Percentiles rank a stretch among this genome's conserved stretches.
phyloP scores from a whole-genome alignment of 2,329 filamentous ascomycete species.

The Fusarium veterinarium region DNA sequence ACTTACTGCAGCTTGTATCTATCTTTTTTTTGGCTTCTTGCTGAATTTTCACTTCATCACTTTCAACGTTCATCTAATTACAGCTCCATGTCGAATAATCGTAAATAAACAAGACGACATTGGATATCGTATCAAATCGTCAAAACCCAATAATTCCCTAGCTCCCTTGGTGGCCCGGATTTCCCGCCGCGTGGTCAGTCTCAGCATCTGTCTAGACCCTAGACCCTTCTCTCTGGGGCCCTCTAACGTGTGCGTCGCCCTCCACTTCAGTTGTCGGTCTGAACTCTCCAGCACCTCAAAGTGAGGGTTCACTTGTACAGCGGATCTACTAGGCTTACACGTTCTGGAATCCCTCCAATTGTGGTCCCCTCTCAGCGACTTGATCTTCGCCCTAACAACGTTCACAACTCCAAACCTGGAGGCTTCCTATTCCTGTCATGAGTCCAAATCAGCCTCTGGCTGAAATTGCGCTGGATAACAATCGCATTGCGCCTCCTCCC shows the following conservation, averaged over 20 bases:
- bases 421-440: slow-evolving; percentile 31
- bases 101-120: slow-evolving; percentile 33
- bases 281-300: slow-evolving; percentile 15
- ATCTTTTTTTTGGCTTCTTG: background rate
- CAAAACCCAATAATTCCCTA: slow-evolving; percentile 34
- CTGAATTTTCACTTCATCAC: background rate
- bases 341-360: slow-evolving; percentile 33
- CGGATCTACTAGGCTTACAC: slow-evolving; percentile 17
- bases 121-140: slow-evolving; percentile 18
- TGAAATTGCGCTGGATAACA: slow-evolving; percentile 36
- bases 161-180: slow-evolving; percentile 36
- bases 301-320: slow-evolving; percentile 22
- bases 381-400: slow-evolving; percentile 17
- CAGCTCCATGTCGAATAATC: background rate
- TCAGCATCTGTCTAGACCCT: slow-evolving; percentile 35
- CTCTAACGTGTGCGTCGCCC: slow-evolving; percentile 4
- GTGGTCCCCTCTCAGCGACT: slow-evolving; percentile 15
- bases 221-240: slow-evolving; percentile 24
- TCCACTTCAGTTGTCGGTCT: slow-evolving; percentile 31
- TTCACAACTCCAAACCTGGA: slow-evolving; percentile 11
- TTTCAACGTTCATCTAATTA: background rate
- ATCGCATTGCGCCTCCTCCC: slow-evolving; percentile 35
- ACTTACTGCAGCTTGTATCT: background rate
- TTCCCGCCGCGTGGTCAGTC: slow-evolving; percentile 37
- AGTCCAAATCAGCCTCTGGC: slow-evolving; percentile 37